Conservation (phyloP, 345 rosid genomes). For the Citrus mangshanensis region DNA sequence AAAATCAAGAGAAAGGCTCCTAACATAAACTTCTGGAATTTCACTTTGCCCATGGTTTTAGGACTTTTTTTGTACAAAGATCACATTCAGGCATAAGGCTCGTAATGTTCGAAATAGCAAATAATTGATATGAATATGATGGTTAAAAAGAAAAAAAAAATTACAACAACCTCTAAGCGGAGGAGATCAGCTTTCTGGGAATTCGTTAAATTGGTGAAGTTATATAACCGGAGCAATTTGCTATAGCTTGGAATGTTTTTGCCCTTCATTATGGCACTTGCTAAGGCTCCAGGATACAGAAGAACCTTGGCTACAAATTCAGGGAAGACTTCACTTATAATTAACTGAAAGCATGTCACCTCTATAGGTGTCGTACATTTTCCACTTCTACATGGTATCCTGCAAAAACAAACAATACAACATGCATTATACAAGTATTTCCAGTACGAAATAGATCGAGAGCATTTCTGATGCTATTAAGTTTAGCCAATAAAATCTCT, state of each 20-base stretch:
- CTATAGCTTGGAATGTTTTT: slow-evolving; percentile 33
- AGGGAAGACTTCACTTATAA: slow-evolving; percentile 52
- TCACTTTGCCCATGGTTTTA: too few relatives aligned
- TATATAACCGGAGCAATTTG: slow-evolving; percentile 37
- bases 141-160: too few relatives aligned
- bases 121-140: too few relatives aligned
- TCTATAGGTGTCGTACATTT: slow-evolving; percentile 66
- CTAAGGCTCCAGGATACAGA: slow-evolving; percentile 75
- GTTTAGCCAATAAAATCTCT: too few relatives aligned
- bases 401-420: slow-evolving; percentile 17
- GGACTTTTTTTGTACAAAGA: too few relatives aligned
- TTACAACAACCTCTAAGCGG: slow-evolving; percentile 50
- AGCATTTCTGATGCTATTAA: too few relatives aligned
- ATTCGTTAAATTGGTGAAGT: slow-evolving; percentile 23
- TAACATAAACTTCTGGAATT: too few relatives aligned
- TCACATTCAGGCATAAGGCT: too few relatives aligned
- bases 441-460: neutral
- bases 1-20: neutral
- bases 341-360: slow-evolving; percentile 58
- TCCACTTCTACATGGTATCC: slow-evolving; percentile 71
- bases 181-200: slow-evolving; percentile 36
- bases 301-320: slow-evolving; percentile 47
- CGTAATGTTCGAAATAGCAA: too few relatives aligned
- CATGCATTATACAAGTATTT: neutral
- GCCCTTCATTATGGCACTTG: slow-evolving; percentile 34